phyloP scores from a whole-genome alignment of 2,329 filamentous ascomycete species.

The Claviceps pazoutovae region DNA sequence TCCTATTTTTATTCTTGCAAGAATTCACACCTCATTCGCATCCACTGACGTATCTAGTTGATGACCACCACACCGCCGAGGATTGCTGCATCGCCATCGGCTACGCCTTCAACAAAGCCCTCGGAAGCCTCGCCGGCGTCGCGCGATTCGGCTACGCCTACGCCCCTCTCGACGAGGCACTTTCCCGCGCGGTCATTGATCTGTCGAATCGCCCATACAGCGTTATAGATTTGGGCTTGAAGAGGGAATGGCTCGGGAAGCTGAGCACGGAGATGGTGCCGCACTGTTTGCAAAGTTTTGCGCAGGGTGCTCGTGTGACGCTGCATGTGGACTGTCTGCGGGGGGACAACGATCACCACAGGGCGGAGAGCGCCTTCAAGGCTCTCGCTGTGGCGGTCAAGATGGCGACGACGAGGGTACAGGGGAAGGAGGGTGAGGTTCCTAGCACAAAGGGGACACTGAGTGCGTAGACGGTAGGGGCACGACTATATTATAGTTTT shows the following conservation, averaged over 20 bases:
- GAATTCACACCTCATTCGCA: not conserved
- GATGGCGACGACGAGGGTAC: conserved; percentile 59
- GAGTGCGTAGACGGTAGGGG: conserved; percentile 31
- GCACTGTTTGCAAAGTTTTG: conserved; percentile 89
- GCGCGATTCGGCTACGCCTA: conserved; percentile 87
- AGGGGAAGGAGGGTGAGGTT: conserved; percentile 78
- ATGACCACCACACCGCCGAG: conserved; percentile 97
- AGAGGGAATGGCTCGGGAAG: conserved; percentile 85
- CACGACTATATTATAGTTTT: not conserved
- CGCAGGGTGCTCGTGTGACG: conserved; percentile 79
- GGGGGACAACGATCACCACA: conserved; percentile 89
- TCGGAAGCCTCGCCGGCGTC: conserved; percentile 66
- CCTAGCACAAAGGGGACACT: conserved; percentile 93
- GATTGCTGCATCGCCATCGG: conserved; percentile 89
- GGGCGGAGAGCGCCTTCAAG: conserved; percentile 95
- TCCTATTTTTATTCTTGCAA: not conserved
- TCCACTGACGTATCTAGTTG: conserved; percentile 41
- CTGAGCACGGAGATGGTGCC: conserved; percentile 94
- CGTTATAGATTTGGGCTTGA: conserved; percentile 71
- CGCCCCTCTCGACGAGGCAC: conserved; percentile 85
- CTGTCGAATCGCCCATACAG: conserved; percentile 82
- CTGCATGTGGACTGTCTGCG: conserved; percentile 86
- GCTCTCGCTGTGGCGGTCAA: conserved; percentile 77
- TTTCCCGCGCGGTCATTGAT: conserved; percentile 87
- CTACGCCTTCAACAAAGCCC: conserved; percentile 64